These are phyloP conservation scores for Ceratopteris richardii DNA, from an alignment of 75 land plant genomes.

Conservation along the genomic window DNA sequence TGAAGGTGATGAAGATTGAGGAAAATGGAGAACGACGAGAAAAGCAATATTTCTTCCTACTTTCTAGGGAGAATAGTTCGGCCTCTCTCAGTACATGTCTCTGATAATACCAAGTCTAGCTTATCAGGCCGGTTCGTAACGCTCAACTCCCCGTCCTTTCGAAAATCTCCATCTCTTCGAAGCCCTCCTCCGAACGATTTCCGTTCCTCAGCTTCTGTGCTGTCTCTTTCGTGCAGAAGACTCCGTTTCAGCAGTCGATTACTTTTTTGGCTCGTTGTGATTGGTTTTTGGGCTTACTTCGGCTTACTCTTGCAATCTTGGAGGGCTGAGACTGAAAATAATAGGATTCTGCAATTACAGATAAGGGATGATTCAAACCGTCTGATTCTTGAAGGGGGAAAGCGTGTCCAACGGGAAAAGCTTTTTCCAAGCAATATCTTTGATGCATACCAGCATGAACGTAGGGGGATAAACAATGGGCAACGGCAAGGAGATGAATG, in stretches of 20 bases:
- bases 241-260: constrained; percentile 32
- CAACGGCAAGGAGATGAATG: too few relatives aligned
- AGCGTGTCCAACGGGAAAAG: not conserved
- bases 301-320: constrained; percentile 60
- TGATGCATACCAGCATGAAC: too few relatives aligned
- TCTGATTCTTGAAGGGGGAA: not conserved
- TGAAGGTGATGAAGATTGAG: too few relatives aligned
- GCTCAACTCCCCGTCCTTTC: constrained; percentile 52
- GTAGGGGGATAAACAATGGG: too few relatives aligned
- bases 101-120: constrained; percentile 38
- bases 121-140: constrained; percentile 51
- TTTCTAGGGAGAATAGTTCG: constrained; percentile 27
- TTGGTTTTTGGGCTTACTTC: constrained; percentile 68
- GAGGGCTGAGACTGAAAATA: not conserved
- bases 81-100: constrained; percentile 27
- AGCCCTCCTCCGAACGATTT: constrained; percentile 46
- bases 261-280: constrained; percentile 65
- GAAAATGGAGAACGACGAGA: too few relatives aligned
- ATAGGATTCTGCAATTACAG: not conserved
- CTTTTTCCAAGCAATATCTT: too few relatives aligned
- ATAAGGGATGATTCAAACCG: not conserved
- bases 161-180: constrained; percentile 38
- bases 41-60: constrained; percentile 14
- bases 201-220: constrained; percentile 8
- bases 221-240: constrained; percentile 31